Evolutionary conservation across 495 filamentous ascomycete species (phyloP).

Genomic region (Aspergillus baeticus): DNA sequence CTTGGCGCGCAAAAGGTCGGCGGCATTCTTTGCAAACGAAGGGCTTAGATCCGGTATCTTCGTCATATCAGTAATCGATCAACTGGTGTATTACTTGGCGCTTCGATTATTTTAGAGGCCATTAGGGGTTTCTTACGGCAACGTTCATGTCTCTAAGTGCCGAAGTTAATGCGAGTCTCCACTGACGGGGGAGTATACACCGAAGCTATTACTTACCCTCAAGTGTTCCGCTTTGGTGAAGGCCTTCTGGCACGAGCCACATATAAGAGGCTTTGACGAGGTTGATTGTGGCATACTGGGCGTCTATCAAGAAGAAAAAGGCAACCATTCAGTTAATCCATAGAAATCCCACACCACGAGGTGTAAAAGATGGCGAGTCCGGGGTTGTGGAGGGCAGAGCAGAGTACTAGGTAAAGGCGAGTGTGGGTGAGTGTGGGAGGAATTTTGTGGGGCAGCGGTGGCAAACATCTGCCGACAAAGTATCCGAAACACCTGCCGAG

Average conservation of each 20-base stretch:
- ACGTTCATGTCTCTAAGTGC: slow-evolving; percentile 45
- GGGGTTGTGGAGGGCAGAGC: neutral
- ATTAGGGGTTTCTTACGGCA: slow-evolving; percentile 37
- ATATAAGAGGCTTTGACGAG: slow-evolving; percentile 33
- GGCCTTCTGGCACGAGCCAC: slow-evolving; percentile 42
- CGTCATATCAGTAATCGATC: slow-evolving; percentile 14
- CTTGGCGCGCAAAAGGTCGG: slow-evolving; percentile 46
- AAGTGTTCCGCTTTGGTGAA: slow-evolving; percentile 49
- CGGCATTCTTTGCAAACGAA: slow-evolving; percentile 44
- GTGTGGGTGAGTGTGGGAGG: neutral
- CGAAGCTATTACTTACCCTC: slow-evolving; percentile 26
- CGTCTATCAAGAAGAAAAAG: neutral
- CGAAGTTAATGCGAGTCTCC: slow-evolving; percentile 24
- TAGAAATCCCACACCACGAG: neutral
- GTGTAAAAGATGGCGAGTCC: neutral
- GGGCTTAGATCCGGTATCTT: slow-evolving; percentile 49
- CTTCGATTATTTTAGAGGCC: neutral
- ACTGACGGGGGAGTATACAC: slow-evolving; percentile 9
- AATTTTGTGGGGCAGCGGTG: no score
- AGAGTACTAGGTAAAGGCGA: neutral
- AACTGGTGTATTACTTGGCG: neutral
- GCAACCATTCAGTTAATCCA: neutral
- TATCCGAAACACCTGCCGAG: no score
- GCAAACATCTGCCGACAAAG: no score
- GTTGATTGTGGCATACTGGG: slow-evolving; percentile 17